Base-by-base conservation (phyloP, 1,284 basidiomycete species). In the Peniophora sp. region DNA sequence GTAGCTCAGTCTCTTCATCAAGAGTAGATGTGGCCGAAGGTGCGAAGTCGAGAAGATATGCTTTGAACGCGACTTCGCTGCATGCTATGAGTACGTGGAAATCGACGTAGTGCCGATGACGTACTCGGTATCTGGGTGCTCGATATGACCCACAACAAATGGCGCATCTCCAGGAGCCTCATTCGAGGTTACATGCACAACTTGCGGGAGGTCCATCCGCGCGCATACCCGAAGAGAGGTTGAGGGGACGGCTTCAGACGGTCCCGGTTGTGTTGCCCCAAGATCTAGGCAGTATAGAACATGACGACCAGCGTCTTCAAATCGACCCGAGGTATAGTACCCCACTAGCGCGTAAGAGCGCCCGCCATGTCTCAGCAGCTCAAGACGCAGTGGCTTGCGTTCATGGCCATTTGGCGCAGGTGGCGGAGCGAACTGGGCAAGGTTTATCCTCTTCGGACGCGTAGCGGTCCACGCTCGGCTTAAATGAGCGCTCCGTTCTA, bases 391-490 rank as follows among this genome's bases (percentile, higher is more conserved):
- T 5, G 37, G 37, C 37, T 41, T 41, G n/a, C 37, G 37, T 15
- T 41, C 37, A 15, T 41, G 18, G 37, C 15, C 15, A 20, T 41
- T 41, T 6, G 18, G 37, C 8, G 37, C n/a, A 20, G 37, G n/a
- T 8, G 37, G 37, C 6, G 37, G 37, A 8, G 37, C 8, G n/a
- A 41, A 41, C n/a, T 41, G 8, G 37, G 18, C 15, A 8, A 20
- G 6, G 18, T 41, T 37, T 41, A 23, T 48, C n/a, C 24, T n/a
- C 3, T 20, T 20, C 1, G 51, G 47, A 32, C 22, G 23, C 12
- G 46, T 12, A 3, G 47, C 32, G 3, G 47, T 45, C 54, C 54
- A 55, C 17, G 39, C 39, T 12, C 39, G 37, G 34, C 52, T 51
- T 24, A 55, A 42, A 2, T 22, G 17, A 6, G 45, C 11, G 10